Evolutionary conservation across 495 filamentous ascomycete species (phyloP), one percentile per base, ranked within the genome.

Genomic region (Gamarada debralockiae): DNA sequence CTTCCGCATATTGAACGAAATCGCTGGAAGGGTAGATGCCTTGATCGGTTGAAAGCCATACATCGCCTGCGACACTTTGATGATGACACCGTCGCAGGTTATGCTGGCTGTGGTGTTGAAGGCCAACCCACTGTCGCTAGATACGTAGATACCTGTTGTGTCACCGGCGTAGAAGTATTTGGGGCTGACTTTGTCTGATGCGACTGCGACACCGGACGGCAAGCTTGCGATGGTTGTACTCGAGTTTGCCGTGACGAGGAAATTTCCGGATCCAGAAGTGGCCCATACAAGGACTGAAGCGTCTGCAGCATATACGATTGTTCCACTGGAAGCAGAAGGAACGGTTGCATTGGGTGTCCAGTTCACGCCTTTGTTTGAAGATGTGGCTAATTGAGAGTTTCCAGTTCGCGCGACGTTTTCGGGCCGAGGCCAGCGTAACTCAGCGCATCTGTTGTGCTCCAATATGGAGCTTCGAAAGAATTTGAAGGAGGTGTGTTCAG

Each of bases 341-440:
- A 21, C 18, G n/a, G 45, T 34, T 38, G 46, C 53, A 43, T 56
- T 70, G 54, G 13, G 44, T 52, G 3, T 65, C 65, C 17, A 68
- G 48, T 4, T 60, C 67, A 42, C 67, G 42, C 36, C 69, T 65
- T 55, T 38, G 55, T 57, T n/a, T 29, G 25, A n/a, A n/a, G n/a
- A n/a, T n/a, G n/a, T n/a, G n/a, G n/a, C n/a, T n/a, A 25, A 52
- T 5, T 33, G 5, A 36, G 17, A 25, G 24, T 55, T 44, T 20
- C 81, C 79, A 14, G 78, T 67, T 47, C 79, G 77, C 31, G 81
- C 75, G 21, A 83, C 65, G 24, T 69, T 73, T 22, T 67, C 64
- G 31, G 72, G 72, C 17, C 71, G 55, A 76, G 72, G 2, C 80
- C 80, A 3, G 80, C 80, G 53, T 77, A 83, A 58, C 83, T 79